Conservation (phyloP, 2,329 filamentous ascomycete genomes). For the Aspergillus caelatus region DNA sequence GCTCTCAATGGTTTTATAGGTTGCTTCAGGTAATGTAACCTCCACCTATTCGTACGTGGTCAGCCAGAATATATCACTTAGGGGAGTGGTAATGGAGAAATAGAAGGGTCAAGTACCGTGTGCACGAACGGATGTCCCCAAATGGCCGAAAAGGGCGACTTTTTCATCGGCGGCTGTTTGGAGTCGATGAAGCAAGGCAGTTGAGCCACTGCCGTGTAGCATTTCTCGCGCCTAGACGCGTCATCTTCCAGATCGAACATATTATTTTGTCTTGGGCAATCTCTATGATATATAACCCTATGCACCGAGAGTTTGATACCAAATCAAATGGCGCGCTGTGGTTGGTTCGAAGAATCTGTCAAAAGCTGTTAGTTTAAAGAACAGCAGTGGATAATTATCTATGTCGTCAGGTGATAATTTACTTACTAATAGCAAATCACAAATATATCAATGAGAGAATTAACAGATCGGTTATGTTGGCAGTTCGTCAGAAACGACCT, state of each 20-base stretch:
- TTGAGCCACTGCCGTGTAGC: slow-evolving; percentile 70
- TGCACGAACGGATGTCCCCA: slow-evolving; percentile 68
- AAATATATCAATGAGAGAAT: not conserved
- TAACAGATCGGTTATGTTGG: not conserved
- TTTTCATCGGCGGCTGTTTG: slow-evolving; percentile 69
- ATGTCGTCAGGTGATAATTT: too few relatives aligned
- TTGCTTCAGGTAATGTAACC: slow-evolving; percentile 69
- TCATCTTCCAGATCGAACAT: slow-evolving; percentile 51
- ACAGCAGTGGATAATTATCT: not conserved
- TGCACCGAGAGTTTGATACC: not conserved
- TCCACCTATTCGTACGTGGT: slow-evolving; percentile 53
- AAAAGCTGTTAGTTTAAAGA: not conserved
- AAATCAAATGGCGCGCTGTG: not conserved
- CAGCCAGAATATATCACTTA: slow-evolving; percentile 39
- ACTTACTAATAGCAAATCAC: not conserved
- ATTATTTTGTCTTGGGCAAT: not conserved
- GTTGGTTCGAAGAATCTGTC: not conserved
- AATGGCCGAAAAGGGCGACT: slow-evolving; percentile 75
- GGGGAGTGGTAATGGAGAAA: not conserved
- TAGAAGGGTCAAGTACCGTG: slow-evolving; percentile 51
- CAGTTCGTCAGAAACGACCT: not conserved
- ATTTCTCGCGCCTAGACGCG: slow-evolving; percentile 58
- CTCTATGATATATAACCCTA: not conserved
- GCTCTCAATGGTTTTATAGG: slow-evolving; percentile 57
- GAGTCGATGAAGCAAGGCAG: slow-evolving; percentile 71